Conservation (phyloP, 2,329 filamentous ascomycete genomes). For the Leptographium radiaticola region DNA sequence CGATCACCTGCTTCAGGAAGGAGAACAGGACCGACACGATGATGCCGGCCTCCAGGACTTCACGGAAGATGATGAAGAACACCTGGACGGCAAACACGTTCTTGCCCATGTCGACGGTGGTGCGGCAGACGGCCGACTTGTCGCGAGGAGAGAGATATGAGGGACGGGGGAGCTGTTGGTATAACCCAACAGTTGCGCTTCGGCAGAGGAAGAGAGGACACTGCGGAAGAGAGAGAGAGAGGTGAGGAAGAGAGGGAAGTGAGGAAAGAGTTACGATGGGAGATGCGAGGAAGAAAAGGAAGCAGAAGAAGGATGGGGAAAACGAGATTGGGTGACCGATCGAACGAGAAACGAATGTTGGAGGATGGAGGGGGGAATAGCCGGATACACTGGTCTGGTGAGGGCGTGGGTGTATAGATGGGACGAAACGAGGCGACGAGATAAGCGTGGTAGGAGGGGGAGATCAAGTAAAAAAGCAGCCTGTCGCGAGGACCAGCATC, state of each 20-base stretch:
- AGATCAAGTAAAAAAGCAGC: background rate
- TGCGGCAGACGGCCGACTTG: background rate
- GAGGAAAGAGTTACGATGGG: background rate
- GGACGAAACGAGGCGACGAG: background rate
- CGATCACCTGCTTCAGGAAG: constrained; percentile 72
- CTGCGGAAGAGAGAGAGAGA: background rate
- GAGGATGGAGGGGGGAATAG: background rate
- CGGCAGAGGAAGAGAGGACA: background rate
- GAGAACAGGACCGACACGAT: constrained; percentile 78
- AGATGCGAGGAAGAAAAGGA: background rate
- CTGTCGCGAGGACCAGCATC: no score
- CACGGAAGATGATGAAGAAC: constrained; percentile 85
- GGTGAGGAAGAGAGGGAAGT: background rate
- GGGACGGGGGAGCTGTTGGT: background rate
- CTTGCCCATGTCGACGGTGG: constrained; percentile 35
- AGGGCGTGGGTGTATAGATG: constrained; percentile 11
- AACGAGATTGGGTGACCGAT: background rate
- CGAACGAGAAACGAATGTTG: background rate
- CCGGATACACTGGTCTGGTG: background rate
- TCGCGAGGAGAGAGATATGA: background rate
- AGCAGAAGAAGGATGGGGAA: background rate
- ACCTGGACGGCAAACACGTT: constrained; percentile 68
- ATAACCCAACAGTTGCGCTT: background rate
- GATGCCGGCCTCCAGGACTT: constrained; percentile 70
- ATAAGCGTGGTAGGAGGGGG: constrained; percentile 1